Evolutionary conservation across 2,329 filamentous ascomycete genomes (phyloP).

Genomic region (Cryphonectria carpinicola): DNA sequence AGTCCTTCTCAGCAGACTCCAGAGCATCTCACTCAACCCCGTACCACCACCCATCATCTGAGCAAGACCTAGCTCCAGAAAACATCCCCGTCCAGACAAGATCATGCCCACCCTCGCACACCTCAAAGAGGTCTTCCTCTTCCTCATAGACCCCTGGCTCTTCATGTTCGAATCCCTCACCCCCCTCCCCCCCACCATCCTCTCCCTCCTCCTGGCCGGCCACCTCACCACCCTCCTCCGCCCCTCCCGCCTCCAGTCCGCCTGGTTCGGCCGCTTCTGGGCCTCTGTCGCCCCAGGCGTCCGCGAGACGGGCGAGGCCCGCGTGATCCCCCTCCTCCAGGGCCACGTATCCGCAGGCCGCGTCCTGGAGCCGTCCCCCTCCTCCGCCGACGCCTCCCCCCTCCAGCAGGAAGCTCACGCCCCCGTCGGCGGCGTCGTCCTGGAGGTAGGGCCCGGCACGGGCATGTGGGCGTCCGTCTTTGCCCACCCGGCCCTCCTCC

Average conservation of each 20-base stretch:
- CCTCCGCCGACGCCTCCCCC: not conserved
- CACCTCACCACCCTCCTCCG: conserved; percentile 53
- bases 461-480: conserved; percentile 66
- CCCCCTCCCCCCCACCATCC: conserved; percentile 46
- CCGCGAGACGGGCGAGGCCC: conserved; percentile 44
- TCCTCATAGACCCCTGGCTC: conserved; percentile 52
- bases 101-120: conserved; percentile 16
- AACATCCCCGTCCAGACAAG: too few relatives aligned
- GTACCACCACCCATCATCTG: not conserved
- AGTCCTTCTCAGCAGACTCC: too few relatives aligned
- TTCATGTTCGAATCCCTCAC: conserved; percentile 55
- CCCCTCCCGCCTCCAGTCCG: conserved; percentile 45
- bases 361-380: conserved; percentile 2
- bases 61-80: not conserved
- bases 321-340: conserved; percentile 59
- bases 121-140: conserved; percentile 34
- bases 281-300: conserved; percentile 54
- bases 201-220: conserved; percentile 53
- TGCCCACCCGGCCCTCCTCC: conserved; percentile 24
- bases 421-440: conserved; percentile 51
- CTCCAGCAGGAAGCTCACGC: conserved; percentile 27
- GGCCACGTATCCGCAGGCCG: conserved; percentile 48
- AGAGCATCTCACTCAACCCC: not conserved
- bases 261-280: conserved; percentile 69
- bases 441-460: conserved; percentile 52